These are phyloP conservation scores for Biscogniauxia sp. DNA, from an alignment of 2,329 filamentous ascomycete genomes.

Conservation along the genomic window DNA sequence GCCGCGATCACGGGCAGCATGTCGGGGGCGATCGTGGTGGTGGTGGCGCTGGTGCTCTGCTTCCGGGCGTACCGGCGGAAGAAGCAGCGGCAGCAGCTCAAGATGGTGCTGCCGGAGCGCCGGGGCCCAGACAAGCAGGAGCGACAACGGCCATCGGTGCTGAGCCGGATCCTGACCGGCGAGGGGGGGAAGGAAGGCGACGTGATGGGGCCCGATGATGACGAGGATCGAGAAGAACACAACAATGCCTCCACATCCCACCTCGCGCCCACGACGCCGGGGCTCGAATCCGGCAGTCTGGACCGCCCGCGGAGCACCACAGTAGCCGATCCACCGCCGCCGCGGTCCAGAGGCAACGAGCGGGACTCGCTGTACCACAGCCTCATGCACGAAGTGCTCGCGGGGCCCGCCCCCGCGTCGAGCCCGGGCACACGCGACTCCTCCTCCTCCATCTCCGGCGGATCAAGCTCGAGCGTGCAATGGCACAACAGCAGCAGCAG, in stretches of 20 bases:
- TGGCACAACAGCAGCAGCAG: too few species aligned
- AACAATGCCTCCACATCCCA: too few species aligned
- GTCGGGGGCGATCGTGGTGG: constrained; percentile 24
- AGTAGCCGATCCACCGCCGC: neutral
- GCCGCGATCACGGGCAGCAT: constrained; percentile 26
- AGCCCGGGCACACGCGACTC: too few species aligned
- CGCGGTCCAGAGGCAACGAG: neutral
- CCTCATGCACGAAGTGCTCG: constrained; percentile 18
- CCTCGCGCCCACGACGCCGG: constrained; percentile 26
- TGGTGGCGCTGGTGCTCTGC: constrained; percentile 21
- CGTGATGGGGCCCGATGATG: neutral
- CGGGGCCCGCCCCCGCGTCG: constrained; percentile 8
- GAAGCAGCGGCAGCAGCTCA: constrained; percentile 18
- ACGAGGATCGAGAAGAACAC: too few species aligned
- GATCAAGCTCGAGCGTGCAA: too few species aligned
- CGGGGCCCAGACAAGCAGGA: too few species aligned
- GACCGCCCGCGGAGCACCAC: too few species aligned
- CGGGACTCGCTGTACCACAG: constrained; percentile 16
- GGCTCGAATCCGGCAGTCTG: constrained; percentile 27
- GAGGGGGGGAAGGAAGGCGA: neutral
- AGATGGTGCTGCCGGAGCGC: constrained; percentile 7
- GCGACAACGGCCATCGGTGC: neutral
- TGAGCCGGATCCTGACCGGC: constrained; percentile 12
- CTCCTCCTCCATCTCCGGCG: too few species aligned
- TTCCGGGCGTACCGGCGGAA: constrained; percentile 23